phyloP scores from a whole-genome alignment of 2,329 filamentous ascomycete species.

The Colletotrichum echinochloae region DNA sequence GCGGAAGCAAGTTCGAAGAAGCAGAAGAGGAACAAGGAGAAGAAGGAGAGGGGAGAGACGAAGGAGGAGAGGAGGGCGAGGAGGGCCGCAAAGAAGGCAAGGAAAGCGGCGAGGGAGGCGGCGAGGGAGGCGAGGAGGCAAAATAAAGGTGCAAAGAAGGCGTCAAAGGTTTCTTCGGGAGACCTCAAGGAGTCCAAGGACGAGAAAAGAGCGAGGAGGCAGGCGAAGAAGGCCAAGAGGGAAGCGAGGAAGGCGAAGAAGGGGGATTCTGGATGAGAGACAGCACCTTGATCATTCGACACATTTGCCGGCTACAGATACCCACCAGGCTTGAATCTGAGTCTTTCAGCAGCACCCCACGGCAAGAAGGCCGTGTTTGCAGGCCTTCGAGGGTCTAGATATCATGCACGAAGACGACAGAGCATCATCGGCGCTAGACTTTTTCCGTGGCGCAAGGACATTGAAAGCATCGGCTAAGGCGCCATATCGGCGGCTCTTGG shows the following conservation, averaged over 20 bases:
- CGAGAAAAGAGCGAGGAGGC: slow-evolving; percentile 52
- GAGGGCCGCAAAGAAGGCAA: slow-evolving; percentile 49
- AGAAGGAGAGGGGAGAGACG: slow-evolving; percentile 43
- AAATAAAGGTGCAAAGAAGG: slow-evolving; percentile 39
- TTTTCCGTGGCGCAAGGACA: neutral
- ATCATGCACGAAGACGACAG: neutral
- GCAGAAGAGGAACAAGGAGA: slow-evolving; percentile 71
- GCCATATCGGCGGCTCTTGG: neutral
- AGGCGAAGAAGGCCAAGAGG: slow-evolving; percentile 50
- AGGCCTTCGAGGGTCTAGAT: neutral
- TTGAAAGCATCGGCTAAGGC: neutral
- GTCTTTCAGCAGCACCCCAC: neutral
- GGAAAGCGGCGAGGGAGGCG: slow-evolving; percentile 46
- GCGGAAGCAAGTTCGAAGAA: slow-evolving; percentile 67
- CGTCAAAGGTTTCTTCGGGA: slow-evolving; percentile 46
- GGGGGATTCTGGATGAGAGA: slow-evolving; percentile 23
- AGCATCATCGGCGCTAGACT: neutral
- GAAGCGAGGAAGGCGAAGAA: slow-evolving; percentile 37
- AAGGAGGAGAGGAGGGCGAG: slow-evolving; percentile 48
- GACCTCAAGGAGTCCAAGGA: slow-evolving; percentile 57
- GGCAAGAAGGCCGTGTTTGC: neutral
- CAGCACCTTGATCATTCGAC: neutral
- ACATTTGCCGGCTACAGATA: neutral
- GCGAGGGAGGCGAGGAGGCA: slow-evolving; percentile 42
- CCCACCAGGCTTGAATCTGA: neutral